A percentile compares a stretch with the other conserved stretches of the same genome.
Conservation (phyloP, 2,329 filamentous ascomycete species). For the Alternaria angustiovoidea region DNA sequence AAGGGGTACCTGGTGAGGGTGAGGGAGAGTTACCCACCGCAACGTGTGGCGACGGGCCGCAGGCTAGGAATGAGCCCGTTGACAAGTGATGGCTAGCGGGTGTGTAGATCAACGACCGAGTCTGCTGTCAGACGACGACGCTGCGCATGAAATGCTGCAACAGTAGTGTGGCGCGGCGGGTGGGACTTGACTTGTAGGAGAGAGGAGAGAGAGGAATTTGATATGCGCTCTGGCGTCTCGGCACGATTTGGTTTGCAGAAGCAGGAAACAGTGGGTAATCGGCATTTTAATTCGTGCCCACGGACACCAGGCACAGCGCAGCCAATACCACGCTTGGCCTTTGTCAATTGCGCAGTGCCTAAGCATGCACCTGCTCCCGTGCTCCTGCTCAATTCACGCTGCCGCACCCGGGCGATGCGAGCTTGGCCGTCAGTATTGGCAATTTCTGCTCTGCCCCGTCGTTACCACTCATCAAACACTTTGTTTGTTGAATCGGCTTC, state of each 20-base stretch:
- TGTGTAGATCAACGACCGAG: slow-evolving; percentile 19
- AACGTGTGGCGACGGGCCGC: slow-evolving; percentile 43
- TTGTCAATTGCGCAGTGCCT: slow-evolving; percentile 19
- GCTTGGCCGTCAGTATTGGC: not conserved
- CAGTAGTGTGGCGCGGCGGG: slow-evolving; percentile 25
- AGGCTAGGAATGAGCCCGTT: slow-evolving; percentile 31
- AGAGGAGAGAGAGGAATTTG: slow-evolving; percentile 31
- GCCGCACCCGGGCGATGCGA: not conserved
- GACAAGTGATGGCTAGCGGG: slow-evolving; percentile 14
- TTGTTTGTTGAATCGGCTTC: not conserved
- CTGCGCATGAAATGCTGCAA: slow-evolving; percentile 21
- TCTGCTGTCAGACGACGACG: slow-evolving; percentile 20
- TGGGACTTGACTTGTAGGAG: slow-evolving; percentile 14
- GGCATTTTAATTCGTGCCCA: slow-evolving; percentile 19
- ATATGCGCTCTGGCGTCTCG: slow-evolving; percentile 28
- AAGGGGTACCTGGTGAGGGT: slow-evolving; percentile 44
- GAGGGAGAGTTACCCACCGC: slow-evolving; percentile 44
- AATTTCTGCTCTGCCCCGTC: not conserved
- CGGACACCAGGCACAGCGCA: slow-evolving; percentile 10
- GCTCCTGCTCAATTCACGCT: not conserved
- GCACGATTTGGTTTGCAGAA: slow-evolving; percentile 11
- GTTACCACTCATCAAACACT: not conserved
- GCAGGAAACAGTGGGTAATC: slow-evolving; percentile 20
- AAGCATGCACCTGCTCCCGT: not conserved
- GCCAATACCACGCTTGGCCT: slow-evolving; percentile 27